Percentiles rank a stretch among this genome's conserved stretches.
Evolutionary conservation across 225 moss, liverwort and hornwort genomes (phyloP).

Genomic region (Takakia lepidozioides): DNA sequence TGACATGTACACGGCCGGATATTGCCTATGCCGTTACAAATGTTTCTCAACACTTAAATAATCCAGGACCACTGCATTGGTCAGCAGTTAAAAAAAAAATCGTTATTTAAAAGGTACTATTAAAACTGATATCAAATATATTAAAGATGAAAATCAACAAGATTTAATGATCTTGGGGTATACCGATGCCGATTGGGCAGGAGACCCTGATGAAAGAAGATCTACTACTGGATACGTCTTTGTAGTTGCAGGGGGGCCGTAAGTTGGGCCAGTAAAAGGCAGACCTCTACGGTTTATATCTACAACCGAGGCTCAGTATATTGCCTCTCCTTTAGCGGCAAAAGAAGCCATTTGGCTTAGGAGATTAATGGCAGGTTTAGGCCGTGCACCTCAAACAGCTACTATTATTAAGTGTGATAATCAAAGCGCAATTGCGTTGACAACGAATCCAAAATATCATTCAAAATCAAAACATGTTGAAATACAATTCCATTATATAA

Average conservation of each 20-base stretch:
- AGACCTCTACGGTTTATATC: background rate
- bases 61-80: background rate
- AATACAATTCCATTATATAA: background rate
- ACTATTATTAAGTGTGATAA: conserved; percentile 1
- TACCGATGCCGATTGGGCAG: background rate
- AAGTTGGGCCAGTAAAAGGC: conserved; percentile 1
- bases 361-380: background rate
- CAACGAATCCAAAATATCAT: background rate
- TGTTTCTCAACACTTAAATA: background rate
- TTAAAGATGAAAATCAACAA: background rate
- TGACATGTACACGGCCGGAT: background rate
- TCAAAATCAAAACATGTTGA: conserved; percentile 3
- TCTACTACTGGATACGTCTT: background rate
- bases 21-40: conserved; percentile 1
- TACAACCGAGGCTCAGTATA: background rate
- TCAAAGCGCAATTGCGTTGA: background rate
- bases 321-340: background rate
- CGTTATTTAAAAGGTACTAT: no score
- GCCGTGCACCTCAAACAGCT: background rate
- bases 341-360: conserved; percentile 4
- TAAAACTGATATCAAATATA: no score
- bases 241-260: background rate
- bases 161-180: background rate
- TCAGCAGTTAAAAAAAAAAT: no score
- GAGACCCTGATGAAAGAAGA: background rate